phyloP scores from a whole-genome alignment of 352 stramenopile genomes.

The Pythium dissotocum region DNA sequence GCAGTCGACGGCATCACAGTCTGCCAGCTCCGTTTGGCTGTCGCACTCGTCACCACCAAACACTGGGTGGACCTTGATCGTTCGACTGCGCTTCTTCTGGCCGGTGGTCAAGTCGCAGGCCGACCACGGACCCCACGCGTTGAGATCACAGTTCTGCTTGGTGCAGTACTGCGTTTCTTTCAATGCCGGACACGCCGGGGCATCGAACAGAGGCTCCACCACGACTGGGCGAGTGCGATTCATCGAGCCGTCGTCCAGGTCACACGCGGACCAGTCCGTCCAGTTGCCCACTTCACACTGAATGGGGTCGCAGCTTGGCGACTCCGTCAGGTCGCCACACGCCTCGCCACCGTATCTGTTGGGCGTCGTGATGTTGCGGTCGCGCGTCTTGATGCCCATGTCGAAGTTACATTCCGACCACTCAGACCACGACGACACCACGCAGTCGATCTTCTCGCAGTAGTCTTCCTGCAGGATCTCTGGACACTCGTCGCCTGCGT shows the following conservation, averaged over 20 bases:
- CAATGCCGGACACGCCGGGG: slow-evolving; percentile 23
- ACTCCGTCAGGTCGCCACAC: slow-evolving; percentile 33
- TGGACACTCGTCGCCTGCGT: slow-evolving; percentile 32
- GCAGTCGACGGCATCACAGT: slow-evolving; percentile 46
- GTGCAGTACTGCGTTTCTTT: slow-evolving; percentile 35
- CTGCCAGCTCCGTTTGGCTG: slow-evolving; percentile 35
- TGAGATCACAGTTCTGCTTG: slow-evolving; percentile 48
- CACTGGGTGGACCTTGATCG: slow-evolving; percentile 39
- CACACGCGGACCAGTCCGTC: slow-evolving; percentile 34
- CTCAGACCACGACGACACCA: slow-evolving; percentile 32
- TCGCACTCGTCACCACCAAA: slow-evolving; percentile 45
- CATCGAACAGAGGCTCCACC: slow-evolving; percentile 39
- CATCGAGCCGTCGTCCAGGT: slow-evolving; percentile 27
- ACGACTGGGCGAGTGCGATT: slow-evolving; percentile 33
- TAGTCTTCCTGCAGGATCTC: slow-evolving; percentile 27
- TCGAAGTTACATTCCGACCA: slow-evolving; percentile 49
- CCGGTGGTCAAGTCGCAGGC: slow-evolving; percentile 28
- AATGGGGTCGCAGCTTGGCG: slow-evolving; percentile 32
- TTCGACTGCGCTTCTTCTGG: slow-evolving; percentile 34
- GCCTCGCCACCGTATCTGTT: slow-evolving; percentile 30
- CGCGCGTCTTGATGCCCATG: slow-evolving; percentile 46
- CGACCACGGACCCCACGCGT: slow-evolving; percentile 33
- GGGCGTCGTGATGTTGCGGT: slow-evolving; percentile 22
- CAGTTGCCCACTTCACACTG: slow-evolving; percentile 41
- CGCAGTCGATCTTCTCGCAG: slow-evolving; percentile 35